Conservation (phyloP, 1,284 basidiomycete genomes). For the Cutaneotrichosporon sp. region DNA sequence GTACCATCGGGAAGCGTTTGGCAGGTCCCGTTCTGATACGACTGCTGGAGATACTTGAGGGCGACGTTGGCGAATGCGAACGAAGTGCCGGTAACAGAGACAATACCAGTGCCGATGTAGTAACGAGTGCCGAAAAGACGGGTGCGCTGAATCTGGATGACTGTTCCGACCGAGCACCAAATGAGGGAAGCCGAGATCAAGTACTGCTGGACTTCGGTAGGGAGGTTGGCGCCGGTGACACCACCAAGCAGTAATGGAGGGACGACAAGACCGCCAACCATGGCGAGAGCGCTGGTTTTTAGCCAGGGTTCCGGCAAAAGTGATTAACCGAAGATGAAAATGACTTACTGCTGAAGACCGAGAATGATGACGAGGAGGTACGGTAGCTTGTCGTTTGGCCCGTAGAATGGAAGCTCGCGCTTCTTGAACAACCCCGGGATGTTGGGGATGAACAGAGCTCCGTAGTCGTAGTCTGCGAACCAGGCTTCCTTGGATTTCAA, state of each 20-base stretch:
- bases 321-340: background rate
- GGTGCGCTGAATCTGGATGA: conserved; percentile 34
- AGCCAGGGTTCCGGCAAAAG: background rate
- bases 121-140: conserved; percentile 31
- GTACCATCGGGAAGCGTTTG: conserved; percentile 29
- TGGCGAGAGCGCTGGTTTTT: conserved; percentile 30
- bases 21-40: conserved; percentile 36
- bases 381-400: conserved; percentile 32
- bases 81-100: conserved; percentile 35
- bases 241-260: conserved; percentile 37
- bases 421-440: conserved; percentile 31
- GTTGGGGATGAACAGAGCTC: conserved; percentile 36
- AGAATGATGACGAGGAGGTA: conserved; percentile 37
- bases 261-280: conserved; percentile 38
- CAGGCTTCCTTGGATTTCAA: background rate
- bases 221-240: conserved; percentile 34
- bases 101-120: conserved; percentile 38
- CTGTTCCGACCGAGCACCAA: conserved; percentile 35
- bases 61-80: conserved; percentile 39
- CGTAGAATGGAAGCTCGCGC: conserved; percentile 37
- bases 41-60: conserved; percentile 29
- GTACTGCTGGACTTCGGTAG: conserved; percentile 30
- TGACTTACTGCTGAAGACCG: conserved; percentile 36
- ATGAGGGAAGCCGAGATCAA: conserved; percentile 38
- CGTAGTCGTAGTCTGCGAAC: conserved; percentile 29